phyloP scores from a whole-genome alignment of 805 yeast species.

The Jamesozyma jinghongensis region DNA sequence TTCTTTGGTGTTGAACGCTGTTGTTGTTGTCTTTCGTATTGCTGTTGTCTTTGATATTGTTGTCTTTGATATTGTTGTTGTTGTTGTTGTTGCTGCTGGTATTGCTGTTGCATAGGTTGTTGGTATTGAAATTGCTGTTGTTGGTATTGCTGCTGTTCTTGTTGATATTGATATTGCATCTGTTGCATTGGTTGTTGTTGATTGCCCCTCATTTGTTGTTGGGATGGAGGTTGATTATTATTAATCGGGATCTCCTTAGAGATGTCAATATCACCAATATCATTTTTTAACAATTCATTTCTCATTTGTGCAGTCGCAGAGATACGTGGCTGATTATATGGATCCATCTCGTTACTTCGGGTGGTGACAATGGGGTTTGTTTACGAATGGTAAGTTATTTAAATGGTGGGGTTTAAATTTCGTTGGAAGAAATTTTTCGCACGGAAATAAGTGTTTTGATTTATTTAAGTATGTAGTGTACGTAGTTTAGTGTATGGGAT shows the following conservation, averaged over 20 bases:
- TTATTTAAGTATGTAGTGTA: no score
- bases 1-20: conserved; percentile 1
- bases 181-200: conserved; percentile 4
- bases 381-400: conserved; percentile 31
- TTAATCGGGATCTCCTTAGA: conserved; percentile 34
- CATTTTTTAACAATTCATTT: conserved; percentile 32
- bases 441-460: no score
- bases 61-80: conserved; percentile 5
- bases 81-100: conserved; percentile 1
- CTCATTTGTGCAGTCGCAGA: conserved; percentile 20
- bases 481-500: no score
- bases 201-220: conserved; percentile 6
- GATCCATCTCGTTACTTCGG: neutral
- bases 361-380: neutral
- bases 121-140: conserved; percentile 5
- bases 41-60: conserved; percentile 9
- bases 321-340: conserved; percentile 2
- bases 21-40: conserved; percentile 10
- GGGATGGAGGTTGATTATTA: conserved; percentile 9
- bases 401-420: no score
- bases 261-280: conserved; percentile 39
- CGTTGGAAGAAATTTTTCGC: no score
- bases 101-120: conserved; percentile 4
- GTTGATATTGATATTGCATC: conserved; percentile 4
- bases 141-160: conserved; percentile 2